These are phyloP conservation scores for Albatrellus ellisii DNA, from an alignment of 768 basidiomycete genomes.

Conservation along the genomic window DNA sequence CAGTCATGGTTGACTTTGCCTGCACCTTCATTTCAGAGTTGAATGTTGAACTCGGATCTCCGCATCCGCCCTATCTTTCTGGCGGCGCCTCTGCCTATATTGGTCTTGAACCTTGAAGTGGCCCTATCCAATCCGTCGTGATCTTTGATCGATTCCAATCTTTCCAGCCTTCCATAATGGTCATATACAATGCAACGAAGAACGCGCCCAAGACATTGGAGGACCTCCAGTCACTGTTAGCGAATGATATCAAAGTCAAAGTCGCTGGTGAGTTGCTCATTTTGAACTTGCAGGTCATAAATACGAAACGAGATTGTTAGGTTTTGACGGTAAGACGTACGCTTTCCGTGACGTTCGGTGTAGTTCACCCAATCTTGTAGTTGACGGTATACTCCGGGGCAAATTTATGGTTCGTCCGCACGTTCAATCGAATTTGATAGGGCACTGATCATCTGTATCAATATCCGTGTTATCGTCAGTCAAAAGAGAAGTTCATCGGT, in stretches of 20 bases:
- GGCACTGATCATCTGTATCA: no score
- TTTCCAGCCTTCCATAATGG: constrained; percentile 5
- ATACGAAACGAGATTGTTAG: constrained; percentile 17
- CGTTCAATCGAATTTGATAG: background rate
- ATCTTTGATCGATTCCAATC: no score
- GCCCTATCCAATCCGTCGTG: no score
- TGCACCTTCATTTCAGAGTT: no score
- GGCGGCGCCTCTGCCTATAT: no score
- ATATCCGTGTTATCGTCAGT: constrained; percentile 33
- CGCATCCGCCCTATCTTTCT: no score
- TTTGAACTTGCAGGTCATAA: constrained; percentile 9
- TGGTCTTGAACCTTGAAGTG: no score
- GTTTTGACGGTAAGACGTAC: constrained; percentile 50
- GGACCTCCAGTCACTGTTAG: constrained; percentile 42
- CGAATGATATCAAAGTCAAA: constrained; percentile 73
- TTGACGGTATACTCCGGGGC: constrained; percentile 90
- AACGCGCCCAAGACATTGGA: constrained; percentile 38
- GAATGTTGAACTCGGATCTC: no score
- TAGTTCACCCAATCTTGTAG: constrained; percentile 28
- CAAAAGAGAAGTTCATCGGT: constrained; percentile 81
- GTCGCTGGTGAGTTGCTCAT: constrained; percentile 62
- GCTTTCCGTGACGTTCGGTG: background rate
- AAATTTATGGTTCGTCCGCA: constrained; percentile 64
- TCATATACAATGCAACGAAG: constrained; percentile 17
- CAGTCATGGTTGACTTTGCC: no score